Percentiles rank a stretch among this genome's conserved stretches.
Evolutionary conservation across 257 asterid species (phyloP).

Genomic region (Jaltomata sinuosa): DNA sequence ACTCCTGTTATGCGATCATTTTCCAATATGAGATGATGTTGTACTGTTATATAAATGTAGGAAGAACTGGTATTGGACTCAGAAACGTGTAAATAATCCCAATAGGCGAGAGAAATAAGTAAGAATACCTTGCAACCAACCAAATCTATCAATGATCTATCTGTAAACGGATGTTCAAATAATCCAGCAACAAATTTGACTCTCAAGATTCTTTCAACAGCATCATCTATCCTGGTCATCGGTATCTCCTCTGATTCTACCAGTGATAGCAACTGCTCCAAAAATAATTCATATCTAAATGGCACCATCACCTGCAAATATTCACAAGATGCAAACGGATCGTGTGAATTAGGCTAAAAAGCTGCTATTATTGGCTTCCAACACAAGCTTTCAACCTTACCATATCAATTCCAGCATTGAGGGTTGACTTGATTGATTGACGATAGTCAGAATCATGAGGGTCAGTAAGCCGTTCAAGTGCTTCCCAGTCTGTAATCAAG

Average conservation of each 20-base stretch:
- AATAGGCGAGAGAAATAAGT: neutral
- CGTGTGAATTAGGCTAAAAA: neutral
- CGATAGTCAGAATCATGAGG: slow-evolving; percentile 35
- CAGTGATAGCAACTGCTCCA: slow-evolving; percentile 64
- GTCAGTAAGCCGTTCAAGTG: slow-evolving; percentile 26
- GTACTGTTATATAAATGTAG: neutral
- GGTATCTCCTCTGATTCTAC: slow-evolving; percentile 85
- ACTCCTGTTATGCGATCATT: neutral
- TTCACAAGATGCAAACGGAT: neutral
- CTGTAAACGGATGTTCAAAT: slow-evolving; percentile 73
- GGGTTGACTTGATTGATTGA: slow-evolving; percentile 15
- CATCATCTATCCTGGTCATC: slow-evolving; percentile 77
- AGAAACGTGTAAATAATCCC: neutral
- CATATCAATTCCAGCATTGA: slow-evolving; percentile 64
- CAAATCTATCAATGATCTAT: slow-evolving; percentile 63
- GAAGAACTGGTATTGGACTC: neutral
- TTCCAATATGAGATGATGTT: neutral
- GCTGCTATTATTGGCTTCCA: neutral
- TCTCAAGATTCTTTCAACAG: slow-evolving; percentile 88
- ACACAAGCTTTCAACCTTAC: slow-evolving; percentile 23
- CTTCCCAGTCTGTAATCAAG: slow-evolving; percentile 67
- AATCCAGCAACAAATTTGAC: slow-evolving; percentile 82
- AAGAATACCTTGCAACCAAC: slow-evolving; percentile 88
- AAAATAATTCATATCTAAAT: slow-evolving; percentile 67
- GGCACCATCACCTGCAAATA: slow-evolving; percentile 94